Evolutionary conservation across 164 flowering plant species (phyloP), one percentile per base, ranked within the genome.

Genomic region (Tinospora cordifolia): DNA sequence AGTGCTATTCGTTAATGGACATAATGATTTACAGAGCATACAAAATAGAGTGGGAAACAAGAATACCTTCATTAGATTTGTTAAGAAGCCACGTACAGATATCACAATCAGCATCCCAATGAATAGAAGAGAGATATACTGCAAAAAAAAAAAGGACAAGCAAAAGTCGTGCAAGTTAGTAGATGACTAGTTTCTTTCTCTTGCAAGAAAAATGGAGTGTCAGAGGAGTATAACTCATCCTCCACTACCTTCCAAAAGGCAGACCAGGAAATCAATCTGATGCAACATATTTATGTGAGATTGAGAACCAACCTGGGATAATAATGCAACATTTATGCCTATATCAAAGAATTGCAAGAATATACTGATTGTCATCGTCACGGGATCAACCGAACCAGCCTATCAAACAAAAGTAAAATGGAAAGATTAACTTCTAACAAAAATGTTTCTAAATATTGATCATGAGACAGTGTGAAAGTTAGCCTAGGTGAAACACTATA

Each of bases 301-400:
- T 63, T 57, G 27, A 75, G 19, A 30, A 81, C 80, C 71, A 70
- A 90, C 98, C 92, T 94, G 98, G 66, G 99, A 92, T 54, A 94
- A 69, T 40, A 89, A 72, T 65, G 92, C 79, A 25, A 83, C 97
- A 81, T 94, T 77, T 70, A 94, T 89, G 77, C 99, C 99, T 60
- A 94, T 94, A 76, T 94, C 99, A 80, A 94, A 94, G 72, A 84
- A 89, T 79, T 90, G 97, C 76, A 94, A 82, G 75, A 87, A 87
- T 76, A 94, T 90, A 84, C 87, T 88, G 62, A 94, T 86, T 69
- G 87, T 77, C 88, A 36, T 89, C 40, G 99, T 94, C 73, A 92
- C 97, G 27, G 99, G 98, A 82, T 94, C 99, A 74, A 89, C 89
- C 39, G 95, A 87, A 73, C 96, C 97, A 80, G 93, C 88, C 98